These are phyloP conservation scores for Volvox africanus DNA, from an alignment of 139 green algal genomes.

Conservation along the genomic window DNA sequence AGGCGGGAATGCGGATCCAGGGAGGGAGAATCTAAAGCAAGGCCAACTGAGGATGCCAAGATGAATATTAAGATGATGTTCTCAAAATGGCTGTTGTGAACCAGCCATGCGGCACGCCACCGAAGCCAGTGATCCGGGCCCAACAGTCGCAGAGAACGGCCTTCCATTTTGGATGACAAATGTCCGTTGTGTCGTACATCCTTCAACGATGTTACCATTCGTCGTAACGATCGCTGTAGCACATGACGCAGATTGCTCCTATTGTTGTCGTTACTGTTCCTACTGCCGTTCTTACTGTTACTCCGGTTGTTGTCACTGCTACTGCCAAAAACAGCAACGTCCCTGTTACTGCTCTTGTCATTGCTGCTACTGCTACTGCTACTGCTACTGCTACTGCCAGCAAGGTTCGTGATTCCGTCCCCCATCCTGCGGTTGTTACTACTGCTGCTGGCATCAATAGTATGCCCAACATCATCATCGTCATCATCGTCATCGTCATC, in stretches of 20 bases:
- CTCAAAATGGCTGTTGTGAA: constrained; percentile 71
- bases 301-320: too few relatives aligned
- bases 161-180: background rate
- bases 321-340: too few relatives aligned
- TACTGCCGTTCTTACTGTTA: too few relatives aligned
- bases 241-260: background rate
- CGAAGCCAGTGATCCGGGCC: constrained; percentile 59
- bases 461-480: too few relatives aligned
- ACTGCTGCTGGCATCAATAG: too few relatives aligned
- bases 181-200: background rate
- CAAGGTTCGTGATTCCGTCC: too few relatives aligned
- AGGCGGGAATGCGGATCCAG: constrained; percentile 56
- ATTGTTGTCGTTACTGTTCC: too few relatives aligned
- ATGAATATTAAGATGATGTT: constrained; percentile 73
- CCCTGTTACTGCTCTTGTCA: too few relatives aligned
- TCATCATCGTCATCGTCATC: too few relatives aligned
- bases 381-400: too few relatives aligned
- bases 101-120: constrained; percentile 25
- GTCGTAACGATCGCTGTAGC: background rate
- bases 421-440: too few relatives aligned
- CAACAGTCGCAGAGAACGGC: constrained; percentile 55
- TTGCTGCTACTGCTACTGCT: too few relatives aligned
- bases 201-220: background rate
- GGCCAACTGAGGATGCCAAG: constrained; percentile 66
- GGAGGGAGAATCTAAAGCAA: constrained; percentile 73